Evolutionary conservation across 352 stramenopile genomes (phyloP), one percentile per base, ranked within the genome.

Genomic region (Phytophthora pinifolia): DNA sequence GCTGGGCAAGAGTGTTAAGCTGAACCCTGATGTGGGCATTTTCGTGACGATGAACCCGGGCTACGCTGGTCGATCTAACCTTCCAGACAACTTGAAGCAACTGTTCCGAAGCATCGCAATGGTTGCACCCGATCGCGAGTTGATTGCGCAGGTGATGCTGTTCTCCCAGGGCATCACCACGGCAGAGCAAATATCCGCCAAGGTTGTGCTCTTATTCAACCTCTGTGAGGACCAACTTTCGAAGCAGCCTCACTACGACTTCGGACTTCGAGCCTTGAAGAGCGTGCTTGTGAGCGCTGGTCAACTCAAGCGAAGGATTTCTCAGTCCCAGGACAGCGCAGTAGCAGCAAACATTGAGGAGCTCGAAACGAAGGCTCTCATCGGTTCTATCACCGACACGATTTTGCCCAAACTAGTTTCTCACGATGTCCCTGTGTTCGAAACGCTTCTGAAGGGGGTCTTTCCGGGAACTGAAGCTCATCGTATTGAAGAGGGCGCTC

Each of bases 1-100:
- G 5, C 56, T 99, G 10, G 97, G 96, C 13, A 96, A 98, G 67
- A 91, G 74, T 31, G 95, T 99, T 18, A 79, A 81, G 39, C 73
- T 99, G 7, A 92, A 99, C 67, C 87, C 96, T 44, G 96, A 99
- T 67, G 97, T 99, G 44, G 98, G 97, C 20, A 99, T 99, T 51
- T 99, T 99, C 72, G 97, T 99, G 30, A 99, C 98, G 13, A 99
- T 99, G 97, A 99, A 99, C 72, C 98, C 98, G 32, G 96, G 96
- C 20, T 99, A 99, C 71, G 98, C 98, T 49, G 98, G 98, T 9
- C 86, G 97, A 59, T 98, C 91, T 8, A 98, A 98, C 64, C 62
- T 99, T 34, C 96, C 96, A 0, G 96, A 99, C 67, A 99, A 99
- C 71, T 78, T 99, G 46, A 99, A 99, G 74, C 96, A 98, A 50